These are phyloP conservation scores for Dichotomocladium elegans DNA, from an alignment of 371 early-diverging fungal genomes.

Conservation along the genomic window DNA sequence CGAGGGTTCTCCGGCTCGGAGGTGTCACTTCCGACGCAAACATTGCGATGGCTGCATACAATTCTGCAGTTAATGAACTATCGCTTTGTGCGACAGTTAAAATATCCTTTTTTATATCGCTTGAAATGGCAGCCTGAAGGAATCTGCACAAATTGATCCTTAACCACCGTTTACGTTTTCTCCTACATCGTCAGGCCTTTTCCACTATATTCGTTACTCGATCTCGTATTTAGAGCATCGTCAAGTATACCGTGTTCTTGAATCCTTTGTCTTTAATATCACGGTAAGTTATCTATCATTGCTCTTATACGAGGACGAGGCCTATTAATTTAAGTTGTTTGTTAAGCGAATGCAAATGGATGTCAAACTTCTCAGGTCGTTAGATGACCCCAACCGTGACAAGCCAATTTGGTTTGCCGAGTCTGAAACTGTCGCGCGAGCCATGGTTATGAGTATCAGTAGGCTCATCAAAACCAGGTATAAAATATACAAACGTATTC, in stretches of 20 bases:
- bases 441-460: conserved; percentile 54
- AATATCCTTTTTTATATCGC: conserved; percentile 29
- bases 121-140: conserved; percentile 9
- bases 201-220: conserved; percentile 62
- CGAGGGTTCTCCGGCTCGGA: background rate
- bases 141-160: too few species aligned
- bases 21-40: conserved; percentile 43
- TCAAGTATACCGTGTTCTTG: conserved; percentile 62
- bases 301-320: background rate
- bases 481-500: too few species aligned
- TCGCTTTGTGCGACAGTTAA: conserved; percentile 52
- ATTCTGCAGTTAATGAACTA: conserved; percentile 75
- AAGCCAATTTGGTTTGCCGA: conserved; percentile 65
- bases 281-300: conserved; percentile 30
- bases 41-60: conserved; percentile 73
- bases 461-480: conserved; percentile 55
- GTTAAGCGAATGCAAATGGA: conserved; percentile 56
- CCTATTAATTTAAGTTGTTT: background rate
- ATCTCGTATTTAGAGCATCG: conserved; percentile 60
- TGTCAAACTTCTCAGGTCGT: conserved; percentile 52
- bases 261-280: conserved; percentile 60
- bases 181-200: conserved; percentile 43
- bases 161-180: conserved; percentile 38
- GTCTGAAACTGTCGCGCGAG: conserved; percentile 61
- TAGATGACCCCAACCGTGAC: conserved; percentile 60